Conservation (phyloP, 2,329 filamentous ascomycete genomes). For the Aspergillus uvarum region DNA sequence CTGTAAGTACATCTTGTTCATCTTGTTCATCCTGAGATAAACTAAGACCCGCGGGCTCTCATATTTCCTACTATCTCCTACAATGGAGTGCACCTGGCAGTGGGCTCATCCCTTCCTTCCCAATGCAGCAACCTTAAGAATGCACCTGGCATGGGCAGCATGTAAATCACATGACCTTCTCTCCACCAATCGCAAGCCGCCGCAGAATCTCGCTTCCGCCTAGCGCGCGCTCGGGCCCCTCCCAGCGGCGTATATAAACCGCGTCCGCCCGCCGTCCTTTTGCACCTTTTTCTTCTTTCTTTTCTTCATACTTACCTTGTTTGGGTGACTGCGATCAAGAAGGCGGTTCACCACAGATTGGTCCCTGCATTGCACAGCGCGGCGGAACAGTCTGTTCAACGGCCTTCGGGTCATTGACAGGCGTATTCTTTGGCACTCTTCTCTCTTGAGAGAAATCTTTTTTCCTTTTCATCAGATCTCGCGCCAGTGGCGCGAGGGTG, state of each 20-base stretch:
- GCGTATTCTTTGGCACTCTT: slow-evolving; percentile 42
- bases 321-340: slow-evolving; percentile 50
- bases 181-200: slow-evolving; percentile 7
- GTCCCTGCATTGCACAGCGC: slow-evolving; percentile 60
- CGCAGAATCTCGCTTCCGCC: slow-evolving; percentile 17
- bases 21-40: too few species aligned
- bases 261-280: slow-evolving; percentile 18
- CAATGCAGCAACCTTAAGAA: too few species aligned
- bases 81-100: too few species aligned
- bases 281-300: slow-evolving; percentile 37
- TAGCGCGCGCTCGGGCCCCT: slow-evolving; percentile 13
- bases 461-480: slow-evolving; percentile 37
- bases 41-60: too few species aligned
- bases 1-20: too few species aligned
- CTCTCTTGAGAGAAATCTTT: slow-evolving; percentile 21
- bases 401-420: slow-evolving; percentile 40
- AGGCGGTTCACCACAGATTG: slow-evolving; percentile 46
- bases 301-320: slow-evolving; percentile 55
- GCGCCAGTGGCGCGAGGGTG: slow-evolving; percentile 32
- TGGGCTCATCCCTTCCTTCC: too few species aligned
- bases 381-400: slow-evolving; percentile 46
- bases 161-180: neutral
- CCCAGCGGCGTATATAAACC: slow-evolving; percentile 19
- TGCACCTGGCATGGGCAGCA: too few species aligned
- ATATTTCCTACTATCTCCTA: too few species aligned